phyloP scores from a whole-genome alignment of 495 filamentous ascomycete genomes.

The Terfezia claveryi region DNA sequence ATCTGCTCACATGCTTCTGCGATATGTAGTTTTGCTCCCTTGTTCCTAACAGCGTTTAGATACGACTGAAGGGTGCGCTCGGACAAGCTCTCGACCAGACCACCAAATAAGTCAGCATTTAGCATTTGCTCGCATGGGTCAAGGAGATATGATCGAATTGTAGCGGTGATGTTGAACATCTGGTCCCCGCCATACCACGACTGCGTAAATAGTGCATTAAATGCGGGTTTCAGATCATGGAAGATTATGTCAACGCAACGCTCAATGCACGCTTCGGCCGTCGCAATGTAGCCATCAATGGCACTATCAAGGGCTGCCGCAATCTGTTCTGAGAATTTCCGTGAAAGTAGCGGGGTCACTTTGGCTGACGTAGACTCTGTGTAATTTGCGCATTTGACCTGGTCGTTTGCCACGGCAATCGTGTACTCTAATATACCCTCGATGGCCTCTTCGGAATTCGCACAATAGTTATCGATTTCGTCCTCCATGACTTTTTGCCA shows the following conservation, averaged over 20 bases:
- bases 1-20: constrained; percentile 16
- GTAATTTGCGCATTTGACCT: constrained; percentile 27
- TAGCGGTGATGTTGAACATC: constrained; percentile 74
- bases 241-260: too few species aligned
- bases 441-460: constrained; percentile 20
- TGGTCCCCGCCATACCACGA: constrained; percentile 65
- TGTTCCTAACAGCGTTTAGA: constrained; percentile 69
- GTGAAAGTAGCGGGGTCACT: constrained; percentile 53
- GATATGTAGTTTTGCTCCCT: constrained; percentile 60
- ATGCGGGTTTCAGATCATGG: constrained; percentile 51
- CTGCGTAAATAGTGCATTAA: constrained; percentile 74
- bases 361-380: constrained; percentile 29
- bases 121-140: constrained; percentile 44
- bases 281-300: constrained; percentile 72
- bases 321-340: constrained; percentile 47
- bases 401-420: constrained; percentile 82
- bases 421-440: constrained; percentile 50
- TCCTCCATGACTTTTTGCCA: constrained; percentile 43
- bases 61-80: constrained; percentile 77
- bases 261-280: constrained; percentile 65
- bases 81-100: constrained; percentile 63
- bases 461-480: constrained; percentile 52
- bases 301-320: constrained; percentile 49
- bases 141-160: constrained; percentile 78
- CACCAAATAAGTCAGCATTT: constrained; percentile 44